phyloP scores from a whole-genome alignment of 2,329 filamentous ascomycete species.

The Thelonectria rubi region DNA sequence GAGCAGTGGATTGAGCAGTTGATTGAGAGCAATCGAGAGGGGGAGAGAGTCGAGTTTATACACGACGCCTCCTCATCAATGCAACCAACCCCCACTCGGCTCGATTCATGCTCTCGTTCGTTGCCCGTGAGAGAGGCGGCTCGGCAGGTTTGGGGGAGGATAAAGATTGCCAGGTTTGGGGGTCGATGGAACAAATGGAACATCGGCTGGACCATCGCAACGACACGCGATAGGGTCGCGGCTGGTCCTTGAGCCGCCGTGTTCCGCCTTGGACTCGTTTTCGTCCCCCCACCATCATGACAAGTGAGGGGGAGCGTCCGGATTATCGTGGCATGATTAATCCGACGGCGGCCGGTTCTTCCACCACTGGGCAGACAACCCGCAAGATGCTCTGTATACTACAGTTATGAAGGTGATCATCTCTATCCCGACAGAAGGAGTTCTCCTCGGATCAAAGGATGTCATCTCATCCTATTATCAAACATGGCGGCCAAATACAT shows the following conservation, averaged over 20 bases:
- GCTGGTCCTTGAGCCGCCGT: constrained; percentile 26
- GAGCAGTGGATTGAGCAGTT: neutral
- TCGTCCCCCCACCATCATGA: constrained; percentile 25
- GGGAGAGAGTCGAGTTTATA: neutral
- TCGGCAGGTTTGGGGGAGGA: constrained; percentile 24
- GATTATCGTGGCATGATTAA: constrained; percentile 37
- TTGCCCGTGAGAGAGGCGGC: no score
- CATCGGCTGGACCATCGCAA: constrained; percentile 29
- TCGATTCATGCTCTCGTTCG: no score
- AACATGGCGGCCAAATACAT: constrained; percentile 1
- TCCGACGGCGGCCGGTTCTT: constrained; percentile 37
- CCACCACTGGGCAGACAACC: no score
- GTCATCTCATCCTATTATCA: neutral
- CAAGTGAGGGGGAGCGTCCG: constrained; percentile 12
- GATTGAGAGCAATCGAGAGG: neutral
- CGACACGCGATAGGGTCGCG: constrained; percentile 32
- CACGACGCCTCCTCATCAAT: neutral
- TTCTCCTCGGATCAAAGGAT: constrained; percentile 12
- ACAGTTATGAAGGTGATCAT: no score
- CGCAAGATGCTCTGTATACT: no score
- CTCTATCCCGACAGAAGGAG: no score
- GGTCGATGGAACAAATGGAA: constrained; percentile 29
- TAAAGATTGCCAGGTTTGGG: constrained; percentile 31
- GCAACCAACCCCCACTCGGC: neutral
- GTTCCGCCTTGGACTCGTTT: constrained; percentile 2